Base-by-base conservation (phyloP, 352 stramenopile species). In the Pythium brachiatum region DNA sequence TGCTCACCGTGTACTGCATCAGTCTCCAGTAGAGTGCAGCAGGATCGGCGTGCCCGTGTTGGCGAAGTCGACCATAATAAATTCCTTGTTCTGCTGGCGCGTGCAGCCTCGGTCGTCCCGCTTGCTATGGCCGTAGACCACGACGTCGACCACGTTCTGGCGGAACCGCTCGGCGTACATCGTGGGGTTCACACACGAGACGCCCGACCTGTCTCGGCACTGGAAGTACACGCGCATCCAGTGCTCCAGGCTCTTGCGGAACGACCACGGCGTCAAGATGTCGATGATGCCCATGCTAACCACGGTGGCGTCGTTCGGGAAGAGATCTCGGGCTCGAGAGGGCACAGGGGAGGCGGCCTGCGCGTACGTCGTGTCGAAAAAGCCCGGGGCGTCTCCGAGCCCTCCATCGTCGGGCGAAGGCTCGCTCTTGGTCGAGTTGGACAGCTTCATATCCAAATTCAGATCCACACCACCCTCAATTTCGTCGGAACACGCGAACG, bases 281-380 rank as follows among this genome's bases (percentile, higher is more conserved):
- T 99, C 96, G 74, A 99, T 98, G 57, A 99, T 98, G 16, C 96
- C 96, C 87, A 99, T 97, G 66, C 97, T 98, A 56, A 94, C 86
- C 26, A 95, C 86, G 20, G 78, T 90, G 1, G 83, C 84, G 38
- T 92, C 83, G 4, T 71, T 74, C 29, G 78, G 78, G 32, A 92
- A 79, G 16, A 82, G 62, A 20, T 79, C 68, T 16, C 50, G 51
- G 1, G 50, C 51, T 8, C 61, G 55, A n/a, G 60, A 69, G 0
- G 53, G 51, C 3, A 66, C 46, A 8, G 83, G 83, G 27, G 81
- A 89, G 18, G 76, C 23, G 0, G 79, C 84, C 53, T 88, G 78
- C 21, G 84, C 59, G 54, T 92, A 92, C 31, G 74, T 69, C 60
- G 60, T 73, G 32, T 73, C 66, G 51, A 65, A 66, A 18, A 57